Base-by-base conservation (phyloP, 139 green algal genomes). In the Ulvella scutata region DNA sequence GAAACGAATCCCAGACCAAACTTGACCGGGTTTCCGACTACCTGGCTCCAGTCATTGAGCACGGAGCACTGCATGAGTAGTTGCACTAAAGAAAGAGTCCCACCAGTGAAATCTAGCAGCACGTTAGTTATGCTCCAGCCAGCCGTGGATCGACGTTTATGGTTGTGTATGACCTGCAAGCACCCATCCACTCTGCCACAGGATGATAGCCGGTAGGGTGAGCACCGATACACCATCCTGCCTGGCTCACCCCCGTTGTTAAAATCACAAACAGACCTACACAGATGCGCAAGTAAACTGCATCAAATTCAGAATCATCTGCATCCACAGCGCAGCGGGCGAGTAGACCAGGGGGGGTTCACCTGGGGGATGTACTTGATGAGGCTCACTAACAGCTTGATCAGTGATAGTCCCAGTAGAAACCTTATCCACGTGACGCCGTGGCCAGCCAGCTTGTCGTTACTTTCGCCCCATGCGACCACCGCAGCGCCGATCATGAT, bases 321-420 rank as follows among this genome's bases (percentile, higher is more conserved):
- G 17, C 13, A 13, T 34, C 0, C 6, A 26, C 13, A 67, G 9
- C 51, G 29, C n/a, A 78, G 73, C 72, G 80, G 79, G 10, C 85
- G 83, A 17, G 84, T 85, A 60, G 88, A 91, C 76, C 89, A 88
- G 37, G 88, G 78, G 31, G 88, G 61, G 9, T 74, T 86, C 28
- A 78, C 78, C 72, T 83, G 79, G 10, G 86, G 83, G 10, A 85
- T 85, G 62, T 89, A 91, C 76, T 90, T 89, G 37, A 89, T 80
- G 31, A 89, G 61, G 9, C 76, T 86, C 28, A 88, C 77, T 2
- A 43, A 67, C 43, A 90, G 74, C 75, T 88, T 74, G 34, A 74
- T 21, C 9, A 33, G 7, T 28, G 29, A 43, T 7, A 74, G 51
- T 26, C n/a, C 51, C 9, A 67, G 51, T 6, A 43, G 62, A 38